A percentile compares a stretch with the other conserved stretches of the same genome.
Conservation (phyloP, 2,329 filamentous ascomycete genomes). For the Myriosclerotinia duriaeana region DNA sequence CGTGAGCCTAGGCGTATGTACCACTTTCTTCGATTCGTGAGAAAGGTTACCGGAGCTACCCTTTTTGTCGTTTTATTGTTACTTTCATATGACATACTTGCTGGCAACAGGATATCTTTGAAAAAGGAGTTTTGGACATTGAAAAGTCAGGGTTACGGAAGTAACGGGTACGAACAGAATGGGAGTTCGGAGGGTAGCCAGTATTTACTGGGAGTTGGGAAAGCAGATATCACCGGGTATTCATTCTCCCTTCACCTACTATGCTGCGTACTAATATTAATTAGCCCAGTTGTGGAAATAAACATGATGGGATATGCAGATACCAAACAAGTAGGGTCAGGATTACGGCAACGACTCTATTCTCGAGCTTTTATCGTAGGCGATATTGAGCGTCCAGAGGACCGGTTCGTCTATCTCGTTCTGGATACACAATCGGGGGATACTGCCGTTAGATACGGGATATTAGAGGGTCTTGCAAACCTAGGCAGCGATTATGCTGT, state of each 20-base stretch:
- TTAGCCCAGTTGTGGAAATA: constrained; percentile 80
- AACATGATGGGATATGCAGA: constrained; percentile 92
- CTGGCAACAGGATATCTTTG: neutral
- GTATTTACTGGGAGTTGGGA: constrained; percentile 67
- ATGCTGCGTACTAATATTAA: constrained; percentile 26
- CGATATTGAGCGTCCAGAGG: constrained; percentile 60
- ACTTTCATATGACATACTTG: neutral
- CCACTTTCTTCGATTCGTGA: neutral
- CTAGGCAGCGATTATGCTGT: constrained; percentile 71
- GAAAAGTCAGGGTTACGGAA: constrained; percentile 9
- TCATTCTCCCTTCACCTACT: constrained; percentile 15
- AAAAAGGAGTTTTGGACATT: constrained; percentile 22
- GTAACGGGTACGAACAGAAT: constrained; percentile 17
- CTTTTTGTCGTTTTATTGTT: neutral
- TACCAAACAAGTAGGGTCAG: constrained; percentile 75
- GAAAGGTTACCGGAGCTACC: neutral
- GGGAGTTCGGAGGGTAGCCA: constrained; percentile 34
- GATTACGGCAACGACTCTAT: constrained; percentile 83
- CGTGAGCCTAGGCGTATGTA: constrained; percentile 7
- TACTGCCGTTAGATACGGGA: constrained; percentile 83
- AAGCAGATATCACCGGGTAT: constrained; percentile 71
- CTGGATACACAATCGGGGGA: constrained; percentile 86
- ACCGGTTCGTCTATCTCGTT: constrained; percentile 84
- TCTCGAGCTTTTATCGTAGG: constrained; percentile 87
- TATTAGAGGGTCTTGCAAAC: constrained; percentile 68